A percentile compares a stretch with the other conserved stretches of the same genome.
phyloP scores from a whole-genome alignment of 805 yeast species.

The Komagataella populi region DNA sequence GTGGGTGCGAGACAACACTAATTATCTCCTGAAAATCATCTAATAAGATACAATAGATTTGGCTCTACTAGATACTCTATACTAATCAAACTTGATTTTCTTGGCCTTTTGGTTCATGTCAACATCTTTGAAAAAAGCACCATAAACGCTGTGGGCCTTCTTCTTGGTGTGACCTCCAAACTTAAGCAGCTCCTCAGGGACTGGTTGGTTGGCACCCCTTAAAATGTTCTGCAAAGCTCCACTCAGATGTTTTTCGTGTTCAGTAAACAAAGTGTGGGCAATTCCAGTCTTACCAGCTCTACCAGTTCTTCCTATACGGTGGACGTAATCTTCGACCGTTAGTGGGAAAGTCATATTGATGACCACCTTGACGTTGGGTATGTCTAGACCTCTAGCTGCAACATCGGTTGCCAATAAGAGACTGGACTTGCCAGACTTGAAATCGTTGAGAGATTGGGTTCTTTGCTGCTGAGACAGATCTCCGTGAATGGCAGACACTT shows the following conservation, averaged over 20 bases:
- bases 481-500: conserved; percentile 92
- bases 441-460: conserved; percentile 71
- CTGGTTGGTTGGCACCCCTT: conserved; percentile 88
- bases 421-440: conserved; percentile 67
- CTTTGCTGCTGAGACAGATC: conserved; percentile 89
- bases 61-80: neutral
- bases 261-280: conserved; percentile 93
- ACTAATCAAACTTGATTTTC: conserved; percentile 70
- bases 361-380: conserved; percentile 92
- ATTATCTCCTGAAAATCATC: neutral
- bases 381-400: conserved; percentile 95
- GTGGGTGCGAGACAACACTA: neutral
- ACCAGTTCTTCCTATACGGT: conserved; percentile 95
- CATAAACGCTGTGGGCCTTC: conserved; percentile 96
- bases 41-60: neutral
- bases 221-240: conserved; percentile 89
- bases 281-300: conserved; percentile 93
- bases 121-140: conserved; percentile 91
- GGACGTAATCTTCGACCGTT: conserved; percentile 94
- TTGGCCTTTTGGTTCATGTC: conserved; percentile 76
- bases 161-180: conserved; percentile 97
- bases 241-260: conserved; percentile 89
- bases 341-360: conserved; percentile 93
- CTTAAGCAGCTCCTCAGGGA: conserved; percentile 87
- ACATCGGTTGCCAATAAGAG: conserved; percentile 93